Conservation (phyloP, 2,329 filamentous ascomycete genomes). For the Phaeosphaeriaceae sp. region DNA sequence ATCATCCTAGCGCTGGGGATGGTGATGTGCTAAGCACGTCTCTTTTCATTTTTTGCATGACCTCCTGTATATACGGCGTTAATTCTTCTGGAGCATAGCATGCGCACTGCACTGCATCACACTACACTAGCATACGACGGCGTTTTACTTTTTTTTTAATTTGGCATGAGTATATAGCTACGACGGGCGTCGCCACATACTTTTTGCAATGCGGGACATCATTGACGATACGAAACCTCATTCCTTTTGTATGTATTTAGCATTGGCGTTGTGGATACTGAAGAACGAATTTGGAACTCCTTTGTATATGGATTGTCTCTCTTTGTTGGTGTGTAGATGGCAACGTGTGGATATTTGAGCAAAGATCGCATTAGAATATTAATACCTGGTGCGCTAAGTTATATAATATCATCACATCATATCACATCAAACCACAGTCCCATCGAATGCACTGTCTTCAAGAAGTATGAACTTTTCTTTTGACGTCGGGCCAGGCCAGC, state of each 20-base stretch:
- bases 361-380: background rate
- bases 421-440: too few relatives aligned
- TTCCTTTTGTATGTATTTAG: background rate
- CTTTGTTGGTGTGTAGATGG: too few relatives aligned
- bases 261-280: background rate
- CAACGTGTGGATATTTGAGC: background rate
- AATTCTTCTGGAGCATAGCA: background rate
- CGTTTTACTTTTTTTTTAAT: background rate
- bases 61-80: conserved; percentile 1
- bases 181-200: conserved; percentile 7
- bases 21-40: background rate
- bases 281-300: too few relatives aligned
- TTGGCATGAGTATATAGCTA: background rate
- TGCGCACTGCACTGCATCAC: background rate
- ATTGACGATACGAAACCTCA: background rate
- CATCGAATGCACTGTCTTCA: too few relatives aligned
- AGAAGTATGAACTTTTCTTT: too few relatives aligned
- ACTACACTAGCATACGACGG: background rate
- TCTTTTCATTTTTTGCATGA: background rate
- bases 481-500: too few relatives aligned
- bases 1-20: conserved; percentile 15
- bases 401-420: too few relatives aligned
- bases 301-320: too few relatives aligned
- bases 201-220: conserved; percentile 18
- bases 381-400: too few relatives aligned